These are phyloP conservation scores for Picochlorum sp. DNA, from an alignment of 139 green algal species.

Conservation along the genomic window DNA sequence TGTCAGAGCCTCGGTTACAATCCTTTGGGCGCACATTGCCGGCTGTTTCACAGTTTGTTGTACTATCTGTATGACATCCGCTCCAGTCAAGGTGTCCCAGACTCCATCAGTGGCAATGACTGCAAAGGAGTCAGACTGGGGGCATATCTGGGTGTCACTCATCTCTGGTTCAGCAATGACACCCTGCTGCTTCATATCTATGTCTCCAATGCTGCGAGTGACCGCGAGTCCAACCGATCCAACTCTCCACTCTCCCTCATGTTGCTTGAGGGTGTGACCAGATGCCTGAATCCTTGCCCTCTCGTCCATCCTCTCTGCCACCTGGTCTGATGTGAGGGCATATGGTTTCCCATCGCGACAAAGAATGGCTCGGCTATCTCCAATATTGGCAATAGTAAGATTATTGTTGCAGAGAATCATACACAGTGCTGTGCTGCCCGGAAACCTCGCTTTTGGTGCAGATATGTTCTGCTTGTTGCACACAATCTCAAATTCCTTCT, in stretches of 20 bases:
- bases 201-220: conserved; percentile 72
- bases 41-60: conserved; percentile 78
- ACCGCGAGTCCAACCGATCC: conserved; percentile 63
- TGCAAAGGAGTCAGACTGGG: conserved; percentile 63
- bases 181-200: conserved; percentile 64
- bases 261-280: conserved; percentile 36
- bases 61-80: conserved; percentile 66
- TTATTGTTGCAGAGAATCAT: conserved; percentile 39
- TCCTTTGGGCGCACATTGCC: conserved; percentile 58
- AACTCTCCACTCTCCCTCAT: conserved; percentile 59
- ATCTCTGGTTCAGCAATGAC: conserved; percentile 73
- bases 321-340: conserved; percentile 72
- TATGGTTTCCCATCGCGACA: conserved; percentile 47
- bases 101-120: conserved; percentile 80
- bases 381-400: conserved; percentile 72
- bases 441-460: conserved; percentile 23
- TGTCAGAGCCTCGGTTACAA: conserved; percentile 68
- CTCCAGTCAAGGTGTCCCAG: conserved; percentile 68
- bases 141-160: conserved; percentile 26
- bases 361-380: conserved; percentile 82
- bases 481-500: conserved; percentile 29
- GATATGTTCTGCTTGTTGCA: neutral
- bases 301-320: conserved; percentile 57
- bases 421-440: conserved; percentile 67
- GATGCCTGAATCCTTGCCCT: conserved; percentile 48